A percentile compares a stretch with the other conserved stretches of the same genome.
Conservation (phyloP, 2,329 filamentous ascomycete species). For the Colletotrichum sp. region DNA sequence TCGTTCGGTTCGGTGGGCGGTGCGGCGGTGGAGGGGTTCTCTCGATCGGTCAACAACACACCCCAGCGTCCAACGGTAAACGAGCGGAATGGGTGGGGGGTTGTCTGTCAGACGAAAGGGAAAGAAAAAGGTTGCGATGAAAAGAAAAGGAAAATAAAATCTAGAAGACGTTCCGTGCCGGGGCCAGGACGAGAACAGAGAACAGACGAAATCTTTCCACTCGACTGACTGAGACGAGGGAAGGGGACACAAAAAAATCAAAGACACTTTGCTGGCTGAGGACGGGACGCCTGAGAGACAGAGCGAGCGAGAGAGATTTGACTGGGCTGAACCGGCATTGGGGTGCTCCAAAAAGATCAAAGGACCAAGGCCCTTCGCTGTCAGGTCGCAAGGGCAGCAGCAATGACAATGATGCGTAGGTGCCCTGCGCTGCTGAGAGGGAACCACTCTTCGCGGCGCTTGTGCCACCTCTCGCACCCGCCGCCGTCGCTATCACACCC, state of each 20-base stretch:
- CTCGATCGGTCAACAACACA: background rate
- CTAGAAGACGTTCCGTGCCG: background rate
- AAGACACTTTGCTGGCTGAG: background rate
- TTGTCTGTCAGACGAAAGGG: background rate
- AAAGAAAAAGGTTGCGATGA: background rate
- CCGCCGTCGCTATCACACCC: background rate
- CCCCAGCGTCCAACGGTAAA: background rate
- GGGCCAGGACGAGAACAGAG: background rate
- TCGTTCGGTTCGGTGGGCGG: background rate
- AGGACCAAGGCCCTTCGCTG: slow-evolving; percentile 8
- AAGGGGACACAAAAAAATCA: background rate
- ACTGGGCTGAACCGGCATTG: background rate
- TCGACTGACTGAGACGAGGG: background rate
- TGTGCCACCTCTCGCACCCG: background rate
- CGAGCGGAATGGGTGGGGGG: slow-evolving; percentile 2
- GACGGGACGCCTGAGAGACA: background rate
- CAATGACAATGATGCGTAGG: background rate
- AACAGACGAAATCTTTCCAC: background rate
- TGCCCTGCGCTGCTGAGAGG: background rate
- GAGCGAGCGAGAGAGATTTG: background rate
- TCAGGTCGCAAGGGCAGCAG: background rate
- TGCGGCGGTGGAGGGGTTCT: slow-evolving; percentile 14
- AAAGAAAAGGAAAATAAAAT: background rate
- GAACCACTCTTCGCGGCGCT: background rate
- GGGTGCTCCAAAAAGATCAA: background rate